Evolutionary conservation across 768 basidiomycete genomes (phyloP), one percentile per base, ranked within the genome.

Genomic region (Amanita muscaria): DNA sequence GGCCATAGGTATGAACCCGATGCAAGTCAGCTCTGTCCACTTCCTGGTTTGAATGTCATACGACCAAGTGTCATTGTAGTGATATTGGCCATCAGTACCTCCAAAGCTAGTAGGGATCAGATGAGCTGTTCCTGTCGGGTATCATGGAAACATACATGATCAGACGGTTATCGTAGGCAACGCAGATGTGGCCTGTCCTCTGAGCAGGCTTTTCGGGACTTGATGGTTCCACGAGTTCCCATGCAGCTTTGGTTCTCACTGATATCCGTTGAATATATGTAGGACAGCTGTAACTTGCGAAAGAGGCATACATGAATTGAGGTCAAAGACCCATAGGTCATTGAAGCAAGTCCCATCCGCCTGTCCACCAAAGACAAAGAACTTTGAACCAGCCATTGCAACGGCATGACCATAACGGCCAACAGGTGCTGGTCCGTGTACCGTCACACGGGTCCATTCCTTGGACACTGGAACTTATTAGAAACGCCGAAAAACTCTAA

Each of bases 61-160:
- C 2, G 81, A 73, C 96, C 96, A 99, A 5, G 92, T 97, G 59
- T 99, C 96, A 62, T 98, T 99, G 67, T 99, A 99, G 59, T 98
- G 96, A 64, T 86, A 98, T 59, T 84, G 80, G n/a, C 93, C 93
- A 58, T 99, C 96, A 10, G 96, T 99, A 37, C 96, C 96, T 24
- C 96, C 96, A 54, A 99, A 98, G 40, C 88, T 93, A n/a, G 50
- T 50, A 46, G 41, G 14, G 54, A 51, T 14, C 49, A 7, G 56
- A 33, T 49, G 14, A 49, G 47, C 29, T 11, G 23, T 29, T 27
- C n/a, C 31, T 24, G 7, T 25, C 24, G 21, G 31, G 15, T 11
- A 22, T 24, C 12, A 44, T 42, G 42, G 41, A 56, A 44, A 23
- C 37, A 70, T 64, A 90, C 84, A 96, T 68, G 55, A 90, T 79